phyloP scores from a whole-genome alignment of 2,329 filamentous ascomycete species.

The Penicillium sp. region DNA sequence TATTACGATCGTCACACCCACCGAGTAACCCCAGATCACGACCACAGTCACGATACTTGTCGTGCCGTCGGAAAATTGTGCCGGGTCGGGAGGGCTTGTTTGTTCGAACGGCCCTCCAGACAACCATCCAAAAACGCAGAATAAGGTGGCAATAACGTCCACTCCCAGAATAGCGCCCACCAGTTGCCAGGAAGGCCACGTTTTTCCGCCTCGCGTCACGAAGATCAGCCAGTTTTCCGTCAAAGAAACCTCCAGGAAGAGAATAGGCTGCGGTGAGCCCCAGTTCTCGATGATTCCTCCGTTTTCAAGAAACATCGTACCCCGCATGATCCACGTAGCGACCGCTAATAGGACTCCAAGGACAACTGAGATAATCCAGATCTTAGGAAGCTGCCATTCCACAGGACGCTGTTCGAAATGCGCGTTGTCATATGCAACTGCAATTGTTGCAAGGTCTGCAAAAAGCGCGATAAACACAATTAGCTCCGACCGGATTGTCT shows the following conservation, averaged over 20 bases:
- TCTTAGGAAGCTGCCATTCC: neutral
- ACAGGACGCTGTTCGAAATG: neutral
- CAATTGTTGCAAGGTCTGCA: neutral
- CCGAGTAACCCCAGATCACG: conserved; percentile 46
- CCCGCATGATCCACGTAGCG: neutral
- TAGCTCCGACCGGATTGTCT: too few species aligned
- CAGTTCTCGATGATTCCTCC: neutral
- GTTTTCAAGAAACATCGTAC: neutral
- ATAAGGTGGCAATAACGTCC: neutral
- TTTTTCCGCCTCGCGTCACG: neutral
- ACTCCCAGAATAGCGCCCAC: neutral
- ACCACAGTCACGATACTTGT: conserved; percentile 50
- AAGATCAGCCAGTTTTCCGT: neutral
- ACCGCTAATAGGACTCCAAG: neutral
- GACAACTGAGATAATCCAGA: too few species aligned
- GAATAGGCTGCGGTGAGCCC: neutral
- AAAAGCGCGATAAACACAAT: neutral
- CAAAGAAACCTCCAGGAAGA: too few species aligned
- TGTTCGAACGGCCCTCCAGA: too few species aligned
- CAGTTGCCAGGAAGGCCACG: neutral
- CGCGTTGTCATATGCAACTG: neutral
- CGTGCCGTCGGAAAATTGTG: too few species aligned
- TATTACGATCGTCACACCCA: conserved; percentile 46
- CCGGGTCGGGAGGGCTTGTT: too few species aligned
- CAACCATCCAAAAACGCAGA: too few species aligned